Percentiles rank a stretch among this genome's conserved stretches.
phyloP scores from a whole-genome alignment of 768 basidiomycete species.

The Cubamyces sp. region DNA sequence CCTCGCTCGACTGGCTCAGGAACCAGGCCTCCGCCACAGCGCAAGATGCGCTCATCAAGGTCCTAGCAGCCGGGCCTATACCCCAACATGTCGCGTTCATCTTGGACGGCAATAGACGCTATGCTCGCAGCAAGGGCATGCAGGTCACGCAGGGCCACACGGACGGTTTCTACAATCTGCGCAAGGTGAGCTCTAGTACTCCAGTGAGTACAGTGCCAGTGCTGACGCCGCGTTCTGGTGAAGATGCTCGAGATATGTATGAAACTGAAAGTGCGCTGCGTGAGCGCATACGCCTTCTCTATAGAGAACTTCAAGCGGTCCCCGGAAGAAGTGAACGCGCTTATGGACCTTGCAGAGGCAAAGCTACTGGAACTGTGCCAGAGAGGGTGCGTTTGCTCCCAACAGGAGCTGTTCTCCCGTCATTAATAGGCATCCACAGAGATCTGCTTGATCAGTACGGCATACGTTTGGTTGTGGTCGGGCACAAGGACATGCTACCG shows the following conservation, averaged over 20 bases:
- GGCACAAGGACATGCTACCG: constrained; percentile 76
- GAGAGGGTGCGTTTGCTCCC: constrained; percentile 65
- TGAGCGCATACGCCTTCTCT: constrained; percentile 96
- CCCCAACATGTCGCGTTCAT: constrained; percentile 92
- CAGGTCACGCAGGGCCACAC: constrained; percentile 78
- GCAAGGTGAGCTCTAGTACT: constrained; percentile 57
- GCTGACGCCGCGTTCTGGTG: background rate
- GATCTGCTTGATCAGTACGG: constrained; percentile 81
- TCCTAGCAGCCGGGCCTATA: constrained; percentile 82
- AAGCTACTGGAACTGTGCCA: constrained; percentile 77
- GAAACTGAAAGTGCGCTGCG: constrained; percentile 75
- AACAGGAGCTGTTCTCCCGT: background rate
- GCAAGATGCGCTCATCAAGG: constrained; percentile 56
- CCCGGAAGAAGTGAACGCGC: constrained; percentile 79
- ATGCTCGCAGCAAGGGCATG: constrained; percentile 71
- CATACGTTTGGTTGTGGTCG: constrained; percentile 83
- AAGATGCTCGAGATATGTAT: constrained; percentile 89
- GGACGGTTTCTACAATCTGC: constrained; percentile 80
- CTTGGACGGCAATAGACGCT: constrained; percentile 97
- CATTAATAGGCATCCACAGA: constrained; percentile 41
- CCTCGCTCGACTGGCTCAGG: constrained; percentile 29
- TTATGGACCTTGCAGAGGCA: constrained; percentile 84
- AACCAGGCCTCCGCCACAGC: constrained; percentile 29
- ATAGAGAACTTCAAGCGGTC: constrained; percentile 96
- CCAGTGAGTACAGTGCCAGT: background rate